These are phyloP conservation scores for Hortaea werneckii DNA, from an alignment of 2,329 filamentous ascomycete species.

Conservation along the genomic window DNA sequence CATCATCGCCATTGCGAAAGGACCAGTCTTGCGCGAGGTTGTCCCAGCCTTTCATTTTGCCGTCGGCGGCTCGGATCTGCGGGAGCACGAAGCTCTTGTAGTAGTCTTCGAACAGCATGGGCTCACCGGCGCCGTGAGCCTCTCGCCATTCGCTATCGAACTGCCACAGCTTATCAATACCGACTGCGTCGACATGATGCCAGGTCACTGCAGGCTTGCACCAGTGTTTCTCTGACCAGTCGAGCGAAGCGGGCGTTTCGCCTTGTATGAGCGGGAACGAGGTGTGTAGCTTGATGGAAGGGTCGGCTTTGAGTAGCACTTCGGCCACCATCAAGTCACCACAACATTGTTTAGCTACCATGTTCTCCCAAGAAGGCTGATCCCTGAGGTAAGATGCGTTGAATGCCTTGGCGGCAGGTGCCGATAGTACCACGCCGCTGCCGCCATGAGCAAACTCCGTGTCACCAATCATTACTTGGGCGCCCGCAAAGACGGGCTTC, in stretches of 20 bases:
- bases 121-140: slow-evolving; percentile 22
- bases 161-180: slow-evolving; percentile 24
- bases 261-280: slow-evolving; percentile 37
- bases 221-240: slow-evolving; percentile 34
- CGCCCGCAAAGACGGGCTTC: slow-evolving; percentile 40
- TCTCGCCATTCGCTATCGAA: slow-evolving; percentile 24
- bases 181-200: slow-evolving; percentile 22
- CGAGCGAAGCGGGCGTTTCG: slow-evolving; percentile 31
- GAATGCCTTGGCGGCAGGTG: slow-evolving; percentile 27
- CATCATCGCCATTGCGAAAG: background rate
- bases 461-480: slow-evolving; percentile 28
- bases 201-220: slow-evolving; percentile 33
- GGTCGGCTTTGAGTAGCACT: slow-evolving; percentile 36
- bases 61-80: slow-evolving; percentile 14
- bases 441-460: slow-evolving; percentile 33
- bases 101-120: slow-evolving; percentile 26
- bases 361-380: slow-evolving; percentile 36
- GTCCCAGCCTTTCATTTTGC: slow-evolving; percentile 25
- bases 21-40: slow-evolving; percentile 23
- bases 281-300: slow-evolving; percentile 34
- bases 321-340: slow-evolving; percentile 45
- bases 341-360: slow-evolving; percentile 41
- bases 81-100: slow-evolving; percentile 24
- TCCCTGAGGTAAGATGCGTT: slow-evolving; percentile 26
- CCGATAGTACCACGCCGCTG: slow-evolving; percentile 34